Base-by-base conservation (phyloP, 140 eudicot species). In the Flaveria floridana region DNA sequence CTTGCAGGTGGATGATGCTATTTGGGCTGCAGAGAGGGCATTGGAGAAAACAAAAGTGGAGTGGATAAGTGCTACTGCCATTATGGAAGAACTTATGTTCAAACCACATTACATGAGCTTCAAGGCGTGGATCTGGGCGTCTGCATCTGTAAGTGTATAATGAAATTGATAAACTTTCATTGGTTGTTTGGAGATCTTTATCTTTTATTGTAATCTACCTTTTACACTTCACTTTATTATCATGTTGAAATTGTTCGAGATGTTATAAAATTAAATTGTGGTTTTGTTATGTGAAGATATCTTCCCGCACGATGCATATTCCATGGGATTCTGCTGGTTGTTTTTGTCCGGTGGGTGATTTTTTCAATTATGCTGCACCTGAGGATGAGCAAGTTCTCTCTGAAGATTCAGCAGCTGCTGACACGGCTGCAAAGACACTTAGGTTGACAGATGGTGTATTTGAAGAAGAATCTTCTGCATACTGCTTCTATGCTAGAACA, bases 301-400 rank as follows among this genome's bases (percentile, higher is more conserved):
- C 96, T 63, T 88, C 99, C 11, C 97, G 99, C 73, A 94, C 99
- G 23, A 84, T 90, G 97, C 97, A 94, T 75, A 73, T 90, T 68
- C 87, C 99, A 48, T 94, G 99, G 99, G 97, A 94, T 75, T 69
- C 82, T 62, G 99, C 97, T 37, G 99, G 99, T 47, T 90, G 97
- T 80, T 88, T 94, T 80, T 94, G 99, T 67, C 99, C 99, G 5
- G 91, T 90, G 41, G 99, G 97, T 25, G 99, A 94, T 79, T 85
- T 90, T 77, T 94, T 94, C 72, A 94, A 94, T 76, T 94, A 94
- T 51, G 87, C 89, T 59, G 88, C 99, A 62, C 97, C 99, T 8
- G 91, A 79, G 65, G 99, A 88, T 12, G 97, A 90, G 19, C 65
- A 75, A 57, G 25, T 69, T 80, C 23, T 51, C 12, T 42, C 62